These are phyloP conservation scores for Venturia asperata DNA, from an alignment of 2,329 filamentous ascomycete species.

Conservation along the genomic window DNA sequence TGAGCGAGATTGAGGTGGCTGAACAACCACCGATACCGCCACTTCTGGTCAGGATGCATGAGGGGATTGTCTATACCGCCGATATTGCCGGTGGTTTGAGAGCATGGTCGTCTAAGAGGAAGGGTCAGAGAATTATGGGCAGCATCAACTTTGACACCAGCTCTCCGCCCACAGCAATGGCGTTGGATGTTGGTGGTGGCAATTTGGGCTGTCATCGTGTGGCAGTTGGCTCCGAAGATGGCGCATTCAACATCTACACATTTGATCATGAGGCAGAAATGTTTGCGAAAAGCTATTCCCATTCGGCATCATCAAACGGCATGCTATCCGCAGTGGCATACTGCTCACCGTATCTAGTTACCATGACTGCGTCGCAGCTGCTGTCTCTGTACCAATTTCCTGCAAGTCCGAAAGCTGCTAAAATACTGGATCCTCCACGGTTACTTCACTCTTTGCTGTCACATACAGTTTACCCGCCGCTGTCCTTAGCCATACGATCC, in stretches of 20 bases:
- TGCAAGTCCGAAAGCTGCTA: conserved; percentile 27
- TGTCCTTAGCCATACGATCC: conserved; percentile 75
- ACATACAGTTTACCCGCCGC: conserved; percentile 67
- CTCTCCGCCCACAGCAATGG: conserved; percentile 53
- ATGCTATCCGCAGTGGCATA: conserved; percentile 64
- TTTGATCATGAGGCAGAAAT: conserved; percentile 42
- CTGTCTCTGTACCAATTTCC: conserved; percentile 68
- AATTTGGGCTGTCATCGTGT: conserved; percentile 28
- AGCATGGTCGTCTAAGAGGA: conserved; percentile 63
- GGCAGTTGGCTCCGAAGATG: conserved; percentile 33
- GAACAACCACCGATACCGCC: conserved; percentile 48
- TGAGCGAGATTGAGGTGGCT: conserved; percentile 66
- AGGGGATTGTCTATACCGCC: conserved; percentile 70
- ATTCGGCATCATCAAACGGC: conserved; percentile 56
- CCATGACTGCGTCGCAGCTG: conserved; percentile 65
- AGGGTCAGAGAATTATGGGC: conserved; percentile 52
- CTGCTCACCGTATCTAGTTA: conserved; percentile 67
- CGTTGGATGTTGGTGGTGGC: conserved; percentile 47
- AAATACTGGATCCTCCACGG: conserved; percentile 39
- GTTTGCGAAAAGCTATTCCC: conserved; percentile 50
- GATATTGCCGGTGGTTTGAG: conserved; percentile 63
- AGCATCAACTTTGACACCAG: conserved; percentile 25
- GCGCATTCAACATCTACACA: conserved; percentile 61
- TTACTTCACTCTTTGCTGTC: conserved; percentile 74
- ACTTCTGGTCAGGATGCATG: conserved; percentile 67